Evolutionary conservation across 345 rosid species (phyloP).

Genomic region (Dovyalis caffra): DNA sequence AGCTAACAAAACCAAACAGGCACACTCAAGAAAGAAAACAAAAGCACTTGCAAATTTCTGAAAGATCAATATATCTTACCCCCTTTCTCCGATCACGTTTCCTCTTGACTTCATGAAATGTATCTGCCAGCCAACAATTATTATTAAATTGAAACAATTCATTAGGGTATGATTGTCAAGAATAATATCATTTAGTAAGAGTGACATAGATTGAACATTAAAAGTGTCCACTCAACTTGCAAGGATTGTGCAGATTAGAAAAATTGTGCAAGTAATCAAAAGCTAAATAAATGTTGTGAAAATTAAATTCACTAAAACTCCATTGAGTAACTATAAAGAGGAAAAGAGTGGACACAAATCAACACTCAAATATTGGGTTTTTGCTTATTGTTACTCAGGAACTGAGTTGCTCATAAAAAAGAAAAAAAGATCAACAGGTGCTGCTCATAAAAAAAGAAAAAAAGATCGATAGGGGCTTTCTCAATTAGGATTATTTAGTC

Average conservation of each 20-base stretch:
- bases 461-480: background rate
- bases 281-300: background rate
- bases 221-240: background rate
- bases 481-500: background rate
- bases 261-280: background rate
- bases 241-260: background rate
- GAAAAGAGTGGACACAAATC: background rate
- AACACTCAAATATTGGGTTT: background rate
- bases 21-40: background rate
- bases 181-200: background rate
- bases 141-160: background rate
- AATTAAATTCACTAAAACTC: background rate
- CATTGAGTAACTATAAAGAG: background rate
- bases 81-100: constrained; percentile 63
- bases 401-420: background rate
- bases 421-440: background rate
- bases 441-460: background rate
- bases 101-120: constrained; percentile 87
- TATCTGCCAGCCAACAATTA: constrained; percentile 49
- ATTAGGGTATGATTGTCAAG: background rate
- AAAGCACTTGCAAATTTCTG: background rate
- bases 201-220: background rate
- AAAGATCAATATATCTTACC: constrained; percentile 40
- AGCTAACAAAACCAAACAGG: background rate
- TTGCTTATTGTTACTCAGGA: background rate